Evolutionary conservation across 805 yeast species (phyloP).

Genomic region (Schizosaccharomyces pombe): DNA sequence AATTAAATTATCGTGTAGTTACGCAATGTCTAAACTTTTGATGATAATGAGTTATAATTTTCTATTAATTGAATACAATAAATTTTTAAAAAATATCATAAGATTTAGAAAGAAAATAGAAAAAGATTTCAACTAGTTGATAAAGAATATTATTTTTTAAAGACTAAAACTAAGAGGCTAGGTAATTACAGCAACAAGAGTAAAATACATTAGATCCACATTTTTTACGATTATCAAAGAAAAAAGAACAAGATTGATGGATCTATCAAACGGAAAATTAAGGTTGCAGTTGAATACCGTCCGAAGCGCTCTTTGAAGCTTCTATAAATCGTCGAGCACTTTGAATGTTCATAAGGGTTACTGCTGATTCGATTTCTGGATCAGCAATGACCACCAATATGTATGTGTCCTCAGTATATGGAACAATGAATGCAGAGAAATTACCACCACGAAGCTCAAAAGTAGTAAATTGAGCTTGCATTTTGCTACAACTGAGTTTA

Average conservation of each 20-base stretch:
- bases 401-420: constrained; percentile 21
- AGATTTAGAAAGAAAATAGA: too few species aligned
- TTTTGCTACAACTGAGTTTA: constrained; percentile 72
- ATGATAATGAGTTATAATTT: too few species aligned
- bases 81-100: too few species aligned
- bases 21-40: too few species aligned
- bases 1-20: too few species aligned
- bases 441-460: constrained; percentile 37
- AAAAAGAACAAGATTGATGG: neutral
- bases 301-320: neutral
- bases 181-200: too few species aligned
- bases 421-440: constrained; percentile 20
- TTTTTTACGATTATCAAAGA: too few species aligned
- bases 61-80: too few species aligned
- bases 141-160: too few species aligned
- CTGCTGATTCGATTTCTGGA: constrained; percentile 11
- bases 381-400: constrained; percentile 20
- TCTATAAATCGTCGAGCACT: constrained; percentile 19
- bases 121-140: too few species aligned
- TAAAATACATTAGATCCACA: too few species aligned
- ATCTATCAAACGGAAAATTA: neutral
- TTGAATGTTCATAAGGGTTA: constrained; percentile 17
- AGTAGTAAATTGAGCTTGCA: constrained; percentile 63
- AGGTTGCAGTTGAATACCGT: neutral
- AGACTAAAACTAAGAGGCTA: too few species aligned